Base-by-base conservation (phyloP, 2,329 filamentous ascomycete genomes). In the Aspergillus costaricaensis region DNA sequence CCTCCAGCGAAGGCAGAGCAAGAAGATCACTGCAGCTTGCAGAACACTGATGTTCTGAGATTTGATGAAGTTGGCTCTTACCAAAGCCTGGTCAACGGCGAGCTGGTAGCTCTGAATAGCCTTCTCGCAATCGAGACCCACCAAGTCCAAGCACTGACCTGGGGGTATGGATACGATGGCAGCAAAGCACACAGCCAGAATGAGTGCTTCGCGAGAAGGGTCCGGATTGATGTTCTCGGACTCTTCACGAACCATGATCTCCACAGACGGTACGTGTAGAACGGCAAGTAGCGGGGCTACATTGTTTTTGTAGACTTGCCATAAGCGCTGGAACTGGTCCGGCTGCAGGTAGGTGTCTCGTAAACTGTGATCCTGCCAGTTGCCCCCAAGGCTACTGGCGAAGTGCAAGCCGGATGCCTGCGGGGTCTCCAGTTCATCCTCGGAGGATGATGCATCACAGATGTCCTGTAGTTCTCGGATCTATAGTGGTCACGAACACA, bases 231-330 rank as follows among this genome's bases (percentile, higher is more conserved):
- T 2, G 15, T 27, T 55, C 3, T 48, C 27, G 9, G 47, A 30
- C 25, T 43, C 54, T 4, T 62, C 21, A 7, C 17, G 55, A 3
- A 67, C 39, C 9, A 65, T 48, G 21, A 9, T 12, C 1, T 55
- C 55, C 8, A 65, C 39, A 0, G 66, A 54, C 1, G 57, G 58
- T 21, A 36, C 38, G 19, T 68, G 65, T 2, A 71, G 36, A 6
- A 70, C 54, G 10, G 58, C 49, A 10, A 70, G 64, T 32, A 71
- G 17, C 5, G 68, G 67, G 2, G 65, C 64, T 7, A 70, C 67
- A 55, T 66, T 68, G 10, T 56, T 21, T 9, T 64, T 32, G 17
- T 66, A 70, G 8, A 63, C 32, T 10, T 9, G 15, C 67, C 68
- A 70, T 19, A 69, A 12, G 39, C 32, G n/a, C 17, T 59, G 15